phyloP scores from a whole-genome alignment of 2,329 filamentous ascomycete genomes.

The Diaporthe sp. region DNA sequence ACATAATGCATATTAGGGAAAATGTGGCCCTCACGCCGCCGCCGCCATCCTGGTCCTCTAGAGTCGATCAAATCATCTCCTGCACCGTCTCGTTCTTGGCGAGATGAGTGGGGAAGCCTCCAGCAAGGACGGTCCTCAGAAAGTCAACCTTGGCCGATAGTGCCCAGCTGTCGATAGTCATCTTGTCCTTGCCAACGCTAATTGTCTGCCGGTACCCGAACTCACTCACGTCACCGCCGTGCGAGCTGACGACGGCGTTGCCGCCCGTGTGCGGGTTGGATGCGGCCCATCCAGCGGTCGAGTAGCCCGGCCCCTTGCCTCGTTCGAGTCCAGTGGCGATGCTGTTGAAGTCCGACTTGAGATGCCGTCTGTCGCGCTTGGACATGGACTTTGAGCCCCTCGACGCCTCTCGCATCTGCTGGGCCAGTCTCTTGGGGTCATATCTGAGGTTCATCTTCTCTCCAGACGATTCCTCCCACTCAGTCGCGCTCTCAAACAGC shows the following conservation, averaged over 20 bases:
- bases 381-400: constrained; percentile 63
- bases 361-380: constrained; percentile 60
- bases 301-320: constrained; percentile 67
- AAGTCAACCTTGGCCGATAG: constrained; percentile 61
- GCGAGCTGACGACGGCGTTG: constrained; percentile 55
- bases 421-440: constrained; percentile 62
- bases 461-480: constrained; percentile 62
- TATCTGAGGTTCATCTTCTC: constrained; percentile 63
- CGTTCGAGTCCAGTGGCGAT: constrained; percentile 67
- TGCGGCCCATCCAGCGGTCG: constrained; percentile 58
- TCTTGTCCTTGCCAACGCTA: constrained; percentile 58
- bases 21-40: constrained; percentile 33
- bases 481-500: constrained; percentile 78
- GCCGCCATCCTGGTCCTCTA: constrained; percentile 46
- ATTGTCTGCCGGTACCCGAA: constrained; percentile 67
- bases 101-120: constrained; percentile 57
- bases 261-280: constrained; percentile 58
- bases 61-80: constrained; percentile 50
- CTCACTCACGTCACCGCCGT: constrained; percentile 56
- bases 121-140: constrained; percentile 61
- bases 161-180: constrained; percentile 65
- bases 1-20: neutral
- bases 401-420: constrained; percentile 61
- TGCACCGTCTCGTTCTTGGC: constrained; percentile 53
- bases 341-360: constrained; percentile 63